Base-by-base conservation (phyloP, 305 asterid genomes). In the Rubia tinctorum region DNA sequence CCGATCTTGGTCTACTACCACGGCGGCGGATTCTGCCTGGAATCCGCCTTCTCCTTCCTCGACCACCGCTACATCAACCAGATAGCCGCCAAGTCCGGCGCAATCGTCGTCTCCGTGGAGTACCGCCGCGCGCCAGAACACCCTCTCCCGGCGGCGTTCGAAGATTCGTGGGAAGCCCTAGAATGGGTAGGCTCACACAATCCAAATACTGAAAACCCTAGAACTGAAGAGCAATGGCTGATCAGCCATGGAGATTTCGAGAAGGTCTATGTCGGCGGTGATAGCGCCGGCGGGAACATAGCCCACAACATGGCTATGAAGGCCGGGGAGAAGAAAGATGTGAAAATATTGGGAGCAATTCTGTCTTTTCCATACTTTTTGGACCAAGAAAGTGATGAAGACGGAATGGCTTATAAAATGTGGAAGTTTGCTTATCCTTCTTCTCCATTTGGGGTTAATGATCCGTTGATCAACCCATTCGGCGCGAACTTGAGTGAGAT, bases 261-360 rank as follows among this genome's bases (percentile, higher is more conserved):
- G 1, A 73, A 60, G 23, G 18, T 82, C 13, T 82, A 58, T 56
- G 10, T 79, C 3, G 85, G 68, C 0, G 85, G 85, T 2, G 84
- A 75, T 0, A 77, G 82, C 10, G 78, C 86, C 23, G 88, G 89
- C 0, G 89, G 77, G 0, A 88, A 88, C 20, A 84, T 88, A 14
- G 88, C 73, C 20, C 86, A 85, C 23, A 73, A 85, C 56, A 0
- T 85, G 0, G 69, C 80, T 3, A 44, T 84, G 56, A 85, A 78
- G 13, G 82, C 76, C 25, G 88, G 86, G 23, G 42, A 0, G 23
- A 71, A 79, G 53, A 37, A 25, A n/a, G 78, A 30, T 2, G 73
- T 66, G 44, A 76, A 78, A 71, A 78, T 78, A 22, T 18, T 45
- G 39, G 81, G 80, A 12, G 80, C 66, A 10, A 42, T 82, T 40